Conservation (phyloP, 768 basidiomycete genomes). For the Tulasnella sp. region DNA sequence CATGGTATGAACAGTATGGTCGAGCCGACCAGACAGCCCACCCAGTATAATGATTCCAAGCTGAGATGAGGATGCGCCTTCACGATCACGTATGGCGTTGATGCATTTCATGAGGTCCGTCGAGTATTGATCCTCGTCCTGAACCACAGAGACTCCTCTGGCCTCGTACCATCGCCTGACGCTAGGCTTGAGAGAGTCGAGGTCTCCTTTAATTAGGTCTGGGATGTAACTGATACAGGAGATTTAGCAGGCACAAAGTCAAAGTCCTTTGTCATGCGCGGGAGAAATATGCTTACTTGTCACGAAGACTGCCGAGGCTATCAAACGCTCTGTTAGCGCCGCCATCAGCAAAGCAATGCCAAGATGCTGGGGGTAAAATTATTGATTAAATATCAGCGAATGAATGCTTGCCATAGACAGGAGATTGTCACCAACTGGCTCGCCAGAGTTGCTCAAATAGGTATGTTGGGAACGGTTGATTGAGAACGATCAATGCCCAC, state of each 20-base stretch:
- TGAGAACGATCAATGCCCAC: slow-evolving; percentile 70
- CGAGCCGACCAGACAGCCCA: slow-evolving; percentile 80
- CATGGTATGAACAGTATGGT: slow-evolving; percentile 87
- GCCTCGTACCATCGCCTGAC: slow-evolving; percentile 56
- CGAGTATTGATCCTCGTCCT: slow-evolving; percentile 67
- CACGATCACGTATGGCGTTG: not conserved
- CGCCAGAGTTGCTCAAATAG: slow-evolving; percentile 53
- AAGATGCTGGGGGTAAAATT: slow-evolving; percentile 21
- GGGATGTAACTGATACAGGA: slow-evolving; percentile 50
- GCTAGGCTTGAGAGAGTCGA: slow-evolving; percentile 75
- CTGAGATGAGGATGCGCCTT: slow-evolving; percentile 26
- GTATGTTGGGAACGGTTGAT: slow-evolving; percentile 65
- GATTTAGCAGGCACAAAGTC: not conserved
- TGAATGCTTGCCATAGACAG: slow-evolving; percentile 8
- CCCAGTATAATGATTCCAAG: slow-evolving; percentile 72
- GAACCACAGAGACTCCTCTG: slow-evolving; percentile 52
- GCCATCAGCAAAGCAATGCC: slow-evolving; percentile 73
- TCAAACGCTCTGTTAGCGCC: slow-evolving; percentile 81
- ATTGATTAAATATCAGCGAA: not conserved
- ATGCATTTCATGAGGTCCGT: slow-evolving; percentile 97
- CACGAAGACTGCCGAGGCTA: slow-evolving; percentile 19
- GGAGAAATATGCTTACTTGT: no score
- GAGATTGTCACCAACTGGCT: slow-evolving; percentile 23
- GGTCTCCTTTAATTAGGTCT: slow-evolving; percentile 83
- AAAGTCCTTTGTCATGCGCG: not conserved